Conservation (phyloP, 2,329 filamentous ascomycete genomes). For the Aspergillus pseudotamarii region DNA sequence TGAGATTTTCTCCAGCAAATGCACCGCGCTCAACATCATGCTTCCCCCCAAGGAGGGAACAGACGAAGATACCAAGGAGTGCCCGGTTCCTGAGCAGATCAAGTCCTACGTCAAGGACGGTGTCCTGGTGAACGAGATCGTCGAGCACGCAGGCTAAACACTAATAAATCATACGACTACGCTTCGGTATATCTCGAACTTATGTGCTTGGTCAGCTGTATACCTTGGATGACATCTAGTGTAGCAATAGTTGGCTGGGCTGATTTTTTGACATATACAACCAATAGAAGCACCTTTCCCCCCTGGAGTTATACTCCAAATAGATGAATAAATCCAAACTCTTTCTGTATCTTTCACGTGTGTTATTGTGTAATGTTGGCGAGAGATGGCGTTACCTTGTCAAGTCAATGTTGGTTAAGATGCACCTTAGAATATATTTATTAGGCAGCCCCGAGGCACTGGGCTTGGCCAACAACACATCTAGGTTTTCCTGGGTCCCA, state of each 20-base stretch:
- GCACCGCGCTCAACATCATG: constrained; percentile 82
- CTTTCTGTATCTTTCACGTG: not conserved
- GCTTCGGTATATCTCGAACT: not conserved
- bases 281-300: not conserved
- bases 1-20: constrained; percentile 89
- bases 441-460: no score
- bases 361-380: not conserved
- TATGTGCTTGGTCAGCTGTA: not conserved
- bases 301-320: not conserved
- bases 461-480: no score
- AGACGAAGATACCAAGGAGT: constrained; percentile 82
- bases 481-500: no score
- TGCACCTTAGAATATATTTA: not conserved
- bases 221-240: not conserved
- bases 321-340: not conserved
- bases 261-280: not conserved
- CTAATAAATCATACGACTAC: not conserved
- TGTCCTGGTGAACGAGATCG: constrained; percentile 86
- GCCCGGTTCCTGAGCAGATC: constrained; percentile 87
- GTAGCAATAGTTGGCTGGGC: not conserved
- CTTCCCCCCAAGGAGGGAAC: constrained; percentile 67
- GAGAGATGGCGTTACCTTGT: not conserved
- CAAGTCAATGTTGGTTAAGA: not conserved
- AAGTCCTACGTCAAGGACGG: constrained; percentile 77
- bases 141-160: constrained; percentile 80